Percentiles rank a stretch among this genome's conserved stretches.
These are phyloP conservation scores for Cyclostephanos tholiformis DNA, from an alignment of 108 stramenopile genomes.

Conservation along the genomic window DNA sequence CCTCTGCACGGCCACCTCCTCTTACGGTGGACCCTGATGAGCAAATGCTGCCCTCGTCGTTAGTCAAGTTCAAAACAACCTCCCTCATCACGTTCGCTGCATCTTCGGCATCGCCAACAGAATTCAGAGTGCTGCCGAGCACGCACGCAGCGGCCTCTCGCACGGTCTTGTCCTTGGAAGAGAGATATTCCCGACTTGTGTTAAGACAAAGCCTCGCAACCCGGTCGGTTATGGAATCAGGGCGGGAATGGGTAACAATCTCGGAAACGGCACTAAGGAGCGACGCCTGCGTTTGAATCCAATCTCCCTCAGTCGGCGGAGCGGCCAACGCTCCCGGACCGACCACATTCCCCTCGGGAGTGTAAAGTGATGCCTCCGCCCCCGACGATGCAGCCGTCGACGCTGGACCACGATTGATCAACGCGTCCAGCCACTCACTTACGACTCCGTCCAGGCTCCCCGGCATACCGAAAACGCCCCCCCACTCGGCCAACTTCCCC, in stretches of 20 bases:
- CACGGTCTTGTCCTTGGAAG: constrained; percentile 28
- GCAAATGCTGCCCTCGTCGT: constrained; percentile 32
- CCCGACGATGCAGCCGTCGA: not conserved
- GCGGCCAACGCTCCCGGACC: constrained; percentile 26
- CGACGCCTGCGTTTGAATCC: constrained; percentile 24
- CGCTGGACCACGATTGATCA: not conserved
- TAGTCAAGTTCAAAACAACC: constrained; percentile 36
- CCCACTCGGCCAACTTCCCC: constrained; percentile 46
- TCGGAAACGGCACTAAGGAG: constrained; percentile 32
- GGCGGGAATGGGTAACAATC: constrained; percentile 26
- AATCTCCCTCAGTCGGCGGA: constrained; percentile 15
- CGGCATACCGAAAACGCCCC: constrained; percentile 41
- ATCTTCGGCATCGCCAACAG: constrained; percentile 49
- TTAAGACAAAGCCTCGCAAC: constrained; percentile 43
- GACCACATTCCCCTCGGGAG: constrained; percentile 38
- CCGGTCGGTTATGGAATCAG: constrained; percentile 34
- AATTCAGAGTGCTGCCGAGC: constrained; percentile 36
- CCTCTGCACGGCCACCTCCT: constrained; percentile 17
- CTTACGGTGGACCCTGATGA: constrained; percentile 15
- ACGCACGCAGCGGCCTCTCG: constrained; percentile 49
- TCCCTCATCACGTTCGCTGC: constrained; percentile 45
- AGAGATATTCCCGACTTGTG: constrained; percentile 38
- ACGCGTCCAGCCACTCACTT: constrained; percentile 29
- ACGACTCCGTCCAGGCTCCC: constrained; percentile 42
- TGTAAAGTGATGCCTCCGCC: not conserved